phyloP scores from a whole-genome alignment of 169 alveolate species.

The Plasmodium cynomolgi region DNA sequence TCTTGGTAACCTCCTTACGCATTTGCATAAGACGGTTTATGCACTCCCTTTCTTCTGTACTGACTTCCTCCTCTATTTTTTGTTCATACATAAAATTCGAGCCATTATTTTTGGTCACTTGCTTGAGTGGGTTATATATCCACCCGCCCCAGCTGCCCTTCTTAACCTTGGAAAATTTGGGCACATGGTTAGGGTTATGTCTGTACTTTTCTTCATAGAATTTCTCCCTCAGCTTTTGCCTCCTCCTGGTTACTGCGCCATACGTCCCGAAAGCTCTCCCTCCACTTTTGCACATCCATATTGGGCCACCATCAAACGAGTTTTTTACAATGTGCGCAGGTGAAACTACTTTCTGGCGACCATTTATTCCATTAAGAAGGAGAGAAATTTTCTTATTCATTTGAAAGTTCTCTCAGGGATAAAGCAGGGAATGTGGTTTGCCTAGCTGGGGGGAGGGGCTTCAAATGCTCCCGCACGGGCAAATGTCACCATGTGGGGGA shows the following conservation, averaged over 20 bases:
- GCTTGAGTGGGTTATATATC: slow-evolving; percentile 67
- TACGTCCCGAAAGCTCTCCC: slow-evolving; percentile 50
- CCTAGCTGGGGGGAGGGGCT: not conserved
- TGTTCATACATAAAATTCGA: slow-evolving; percentile 56
- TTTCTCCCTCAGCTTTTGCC: slow-evolving; percentile 52
- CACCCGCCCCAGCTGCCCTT: slow-evolving; percentile 75
- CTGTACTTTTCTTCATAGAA: slow-evolving; percentile 69
- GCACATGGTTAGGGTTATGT: slow-evolving; percentile 60
- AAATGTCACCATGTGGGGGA: not conserved
- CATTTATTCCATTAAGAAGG: not conserved
- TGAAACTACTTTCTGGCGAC: not conserved
- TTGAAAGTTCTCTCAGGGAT: not conserved
- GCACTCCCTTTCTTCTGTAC: slow-evolving; percentile 50
- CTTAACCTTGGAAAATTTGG: slow-evolving; percentile 60
- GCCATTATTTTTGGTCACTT: slow-evolving; percentile 70
- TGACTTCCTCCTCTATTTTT: slow-evolving; percentile 51
- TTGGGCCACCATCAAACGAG: not conserved
- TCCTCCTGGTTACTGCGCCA: slow-evolving; percentile 73
- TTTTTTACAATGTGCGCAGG: not conserved
- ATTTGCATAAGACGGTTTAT: slow-evolving; percentile 38
- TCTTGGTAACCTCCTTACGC: not conserved
- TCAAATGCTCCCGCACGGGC: not conserved
- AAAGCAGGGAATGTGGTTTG: not conserved
- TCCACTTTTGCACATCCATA: not conserved
- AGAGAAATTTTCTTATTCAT: not conserved